Conservation (phyloP, 2,329 filamentous ascomycete genomes). For the Tolypocladium tropicale region DNA sequence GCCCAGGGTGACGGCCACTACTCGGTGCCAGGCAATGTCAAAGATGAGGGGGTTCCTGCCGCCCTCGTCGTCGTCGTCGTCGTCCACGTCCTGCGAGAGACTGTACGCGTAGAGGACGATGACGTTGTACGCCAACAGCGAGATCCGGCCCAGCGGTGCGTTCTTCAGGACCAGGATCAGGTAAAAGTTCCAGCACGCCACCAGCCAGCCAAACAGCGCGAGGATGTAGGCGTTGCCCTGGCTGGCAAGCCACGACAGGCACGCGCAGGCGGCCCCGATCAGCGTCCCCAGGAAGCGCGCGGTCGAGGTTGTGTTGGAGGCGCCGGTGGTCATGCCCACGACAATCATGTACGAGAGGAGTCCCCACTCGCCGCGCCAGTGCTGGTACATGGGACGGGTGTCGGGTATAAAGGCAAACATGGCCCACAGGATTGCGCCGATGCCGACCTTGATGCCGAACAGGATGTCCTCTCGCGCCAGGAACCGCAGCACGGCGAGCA, state of each 20-base stretch:
- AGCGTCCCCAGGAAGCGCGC: conserved; percentile 81
- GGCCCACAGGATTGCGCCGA: conserved; percentile 81
- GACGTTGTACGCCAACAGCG: conserved; percentile 91
- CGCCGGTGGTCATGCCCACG: conserved; percentile 93
- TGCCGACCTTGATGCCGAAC: conserved; percentile 88
- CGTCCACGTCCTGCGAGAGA: conserved; percentile 66
- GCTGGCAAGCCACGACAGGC: conserved; percentile 68
- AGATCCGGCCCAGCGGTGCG: conserved; percentile 85
- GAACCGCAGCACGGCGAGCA: conserved; percentile 35
- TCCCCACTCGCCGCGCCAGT: conserved; percentile 95
- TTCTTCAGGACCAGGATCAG: conserved; percentile 77
- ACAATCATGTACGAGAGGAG: conserved; percentile 96
- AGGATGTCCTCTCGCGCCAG: conserved; percentile 47
- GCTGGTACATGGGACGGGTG: conserved; percentile 70
- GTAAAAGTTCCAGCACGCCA: conserved; percentile 78
- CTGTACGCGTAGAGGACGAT: conserved; percentile 92
- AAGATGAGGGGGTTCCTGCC: conserved; percentile 74
- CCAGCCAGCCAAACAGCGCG: conserved; percentile 71
- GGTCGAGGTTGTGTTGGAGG: conserved; percentile 84
- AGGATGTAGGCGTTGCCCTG: conserved; percentile 64
- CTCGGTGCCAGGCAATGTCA: conserved; percentile 79
- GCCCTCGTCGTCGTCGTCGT: conserved; percentile 82
- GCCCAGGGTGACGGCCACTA: conserved; percentile 75
- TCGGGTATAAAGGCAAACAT: conserved; percentile 75
- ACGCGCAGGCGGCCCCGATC: conserved; percentile 65